Base-by-base conservation (phyloP, 2,329 filamentous ascomycete genomes). In the Xylariaceae sp. region DNA sequence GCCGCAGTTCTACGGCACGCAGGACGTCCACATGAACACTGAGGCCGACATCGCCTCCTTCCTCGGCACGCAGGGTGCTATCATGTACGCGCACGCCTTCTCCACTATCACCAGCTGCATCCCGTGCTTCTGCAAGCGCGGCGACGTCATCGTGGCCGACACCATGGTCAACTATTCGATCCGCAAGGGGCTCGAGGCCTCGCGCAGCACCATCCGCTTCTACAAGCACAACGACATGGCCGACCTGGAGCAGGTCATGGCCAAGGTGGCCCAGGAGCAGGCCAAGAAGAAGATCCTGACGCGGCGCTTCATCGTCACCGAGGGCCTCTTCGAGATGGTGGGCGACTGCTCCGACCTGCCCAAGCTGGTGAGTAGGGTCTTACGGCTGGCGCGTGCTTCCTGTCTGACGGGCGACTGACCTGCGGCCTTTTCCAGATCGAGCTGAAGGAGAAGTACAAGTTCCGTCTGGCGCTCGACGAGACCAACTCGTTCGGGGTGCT, bases 101-200 rank as follows among this genome's bases (percentile, higher is more conserved):
- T 94, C 86, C 17, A 95, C 92, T 25, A 93, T 96, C 40, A 89
- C 85, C n/a, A 90, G 84, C 56, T 89, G 96, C 15, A 95, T 98
- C 41, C 93, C 92, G 0, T 83, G 89, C 2, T 98, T 98, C 57
- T 94, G 85, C 57, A 98, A 98, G 68, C 77, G 92, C 51, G 92
- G 92, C 32, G 92, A 98, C 58, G 85, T 96, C 53, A 96, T 98
- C 49, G 86, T 98, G 34, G 92, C 88, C 26, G 92, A 98, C 63
- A 83, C 83, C 46, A 86, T 87, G 22, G 83, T 92, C 56, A 96
- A 94, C 58, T 96, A 85, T 64, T 80, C 90, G 9, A 90, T 95
- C 48, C 82, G 92, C 34, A 94, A 94, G 61, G 93, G 92, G 22
- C 74, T 98, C 6, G 88, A 98, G 64, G 87, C 94, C 38, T 92